A percentile compares a stretch with the other conserved stretches of the same genome.
phyloP scores from a whole-genome alignment of 306 rosid species.

The Cyclanthera cordifolia region DNA sequence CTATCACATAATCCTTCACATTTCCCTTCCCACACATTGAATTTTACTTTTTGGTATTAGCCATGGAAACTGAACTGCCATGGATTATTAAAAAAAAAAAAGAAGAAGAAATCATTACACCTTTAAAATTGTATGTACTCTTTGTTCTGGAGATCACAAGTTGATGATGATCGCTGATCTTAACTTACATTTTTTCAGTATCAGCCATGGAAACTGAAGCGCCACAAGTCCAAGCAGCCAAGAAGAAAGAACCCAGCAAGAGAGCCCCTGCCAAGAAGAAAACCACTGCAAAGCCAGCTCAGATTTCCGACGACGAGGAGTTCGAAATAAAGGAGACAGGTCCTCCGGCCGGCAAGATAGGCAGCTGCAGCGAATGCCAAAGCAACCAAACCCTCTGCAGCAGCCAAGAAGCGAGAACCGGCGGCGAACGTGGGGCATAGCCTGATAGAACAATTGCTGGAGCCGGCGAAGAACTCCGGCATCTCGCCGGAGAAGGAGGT shows the following conservation, averaged over 20 bases:
- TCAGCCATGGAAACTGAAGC: slow-evolving; percentile 50
- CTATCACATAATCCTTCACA: no score
- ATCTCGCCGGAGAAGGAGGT: slow-evolving; percentile 75
- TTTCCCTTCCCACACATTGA: no score
- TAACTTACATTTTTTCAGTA: background rate
- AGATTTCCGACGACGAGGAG: slow-evolving; percentile 26
- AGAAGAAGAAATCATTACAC: no score
- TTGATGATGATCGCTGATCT: background rate
- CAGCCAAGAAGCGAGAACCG: slow-evolving; percentile 7
- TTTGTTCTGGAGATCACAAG: background rate
- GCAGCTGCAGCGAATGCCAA: slow-evolving; percentile 30
- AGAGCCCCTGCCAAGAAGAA: slow-evolving; percentile 46
- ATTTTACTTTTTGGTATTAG: no score
- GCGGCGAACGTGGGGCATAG: slow-evolving; percentile 44
- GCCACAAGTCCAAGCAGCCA: slow-evolving; percentile 26
- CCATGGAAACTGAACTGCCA: no score
- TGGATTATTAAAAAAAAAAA: no score
- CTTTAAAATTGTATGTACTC: background rate
- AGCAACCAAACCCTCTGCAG: slow-evolving; percentile 19
- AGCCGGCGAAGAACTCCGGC: slow-evolving; percentile 37
- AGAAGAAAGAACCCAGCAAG: slow-evolving; percentile 36
- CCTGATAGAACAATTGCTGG: slow-evolving; percentile 48
- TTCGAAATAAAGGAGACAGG: slow-evolving; percentile 24
- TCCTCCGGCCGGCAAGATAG: slow-evolving; percentile 21
- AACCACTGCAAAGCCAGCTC: slow-evolving; percentile 24